Percentiles rank a stretch among this genome's conserved stretches.
These are phyloP conservation scores for Heliamphora exappendiculata DNA, from an alignment of 148 eudicot species.

Conservation along the genomic window DNA sequence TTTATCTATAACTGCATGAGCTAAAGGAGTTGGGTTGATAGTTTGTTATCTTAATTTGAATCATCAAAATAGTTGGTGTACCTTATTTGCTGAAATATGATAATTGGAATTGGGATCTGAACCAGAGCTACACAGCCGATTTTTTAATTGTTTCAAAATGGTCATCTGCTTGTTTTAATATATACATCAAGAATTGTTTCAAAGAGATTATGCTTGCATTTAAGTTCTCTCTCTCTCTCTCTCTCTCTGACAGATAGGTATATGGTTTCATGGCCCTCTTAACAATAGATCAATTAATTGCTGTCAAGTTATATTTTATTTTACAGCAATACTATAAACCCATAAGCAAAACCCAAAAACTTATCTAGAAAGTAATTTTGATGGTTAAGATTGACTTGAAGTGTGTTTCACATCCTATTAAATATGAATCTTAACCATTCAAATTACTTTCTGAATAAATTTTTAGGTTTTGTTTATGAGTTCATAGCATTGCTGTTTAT, in stretches of 20 bases:
- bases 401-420: no score
- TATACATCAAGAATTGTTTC: background rate
- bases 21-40: background rate
- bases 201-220: background rate
- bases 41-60: background rate
- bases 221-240: background rate
- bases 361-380: no score
- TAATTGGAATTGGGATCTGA: background rate
- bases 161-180: background rate
- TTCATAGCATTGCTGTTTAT: no score
- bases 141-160: background rate
- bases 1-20: background rate
- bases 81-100: background rate
- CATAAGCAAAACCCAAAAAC: no score
- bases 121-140: background rate
- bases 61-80: background rate
- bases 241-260: background rate
- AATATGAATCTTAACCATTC: no score
- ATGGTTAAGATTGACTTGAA: no score
- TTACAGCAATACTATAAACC: no score
- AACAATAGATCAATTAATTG: slow-evolving; percentile 2
- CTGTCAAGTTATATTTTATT: background rate
- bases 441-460: no score
- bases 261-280: background rate
- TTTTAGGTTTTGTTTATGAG: no score